These are phyloP conservation scores for Capsicum rhomboideum DNA, from an alignment of 257 asterid species.

Conservation along the genomic window DNA sequence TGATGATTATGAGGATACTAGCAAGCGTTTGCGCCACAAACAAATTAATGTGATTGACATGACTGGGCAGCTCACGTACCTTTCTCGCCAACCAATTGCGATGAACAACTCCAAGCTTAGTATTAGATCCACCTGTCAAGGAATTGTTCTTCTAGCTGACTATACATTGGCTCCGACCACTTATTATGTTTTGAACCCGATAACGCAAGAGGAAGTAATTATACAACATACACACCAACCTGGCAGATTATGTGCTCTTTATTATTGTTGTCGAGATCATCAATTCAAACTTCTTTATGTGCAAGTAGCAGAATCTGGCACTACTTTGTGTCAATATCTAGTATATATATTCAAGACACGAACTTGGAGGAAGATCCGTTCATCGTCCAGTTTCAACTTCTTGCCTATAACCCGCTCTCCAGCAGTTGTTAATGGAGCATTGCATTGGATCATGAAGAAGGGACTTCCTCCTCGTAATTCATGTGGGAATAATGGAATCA, in stretches of 20 bases:
- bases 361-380: background rate
- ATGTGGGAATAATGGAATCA: no score
- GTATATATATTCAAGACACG: background rate
- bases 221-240: background rate
- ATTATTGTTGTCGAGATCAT: background rate
- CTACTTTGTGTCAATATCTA: background rate
- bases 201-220: background rate
- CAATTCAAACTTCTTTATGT: background rate
- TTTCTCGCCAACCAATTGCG: no score
- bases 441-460: no score
- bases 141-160: background rate
- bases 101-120: no score
- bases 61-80: no score
- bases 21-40: background rate
- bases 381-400: background rate
- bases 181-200: background rate
- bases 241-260: background rate
- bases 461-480: no score
- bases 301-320: background rate
- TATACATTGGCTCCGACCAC: fast-evolving
- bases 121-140: background rate
- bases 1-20: background rate
- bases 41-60: background rate
- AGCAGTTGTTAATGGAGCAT: no score
- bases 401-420: background rate